Evolutionary conservation across 805 yeast genomes (phyloP).

Genomic region (Debaryomyces maramus): DNA sequence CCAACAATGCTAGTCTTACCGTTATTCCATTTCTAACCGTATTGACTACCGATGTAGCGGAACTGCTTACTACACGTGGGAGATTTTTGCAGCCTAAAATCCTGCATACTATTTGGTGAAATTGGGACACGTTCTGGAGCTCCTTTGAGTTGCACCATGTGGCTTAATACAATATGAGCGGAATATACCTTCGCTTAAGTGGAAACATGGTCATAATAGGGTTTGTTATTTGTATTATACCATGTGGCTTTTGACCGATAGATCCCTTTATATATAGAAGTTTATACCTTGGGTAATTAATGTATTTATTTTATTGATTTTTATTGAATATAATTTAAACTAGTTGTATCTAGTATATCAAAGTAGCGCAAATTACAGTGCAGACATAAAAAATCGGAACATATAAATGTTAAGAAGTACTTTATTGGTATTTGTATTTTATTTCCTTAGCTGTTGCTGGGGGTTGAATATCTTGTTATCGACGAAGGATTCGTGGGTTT

Average conservation of each 20-base stretch:
- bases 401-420: background rate
- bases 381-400: background rate
- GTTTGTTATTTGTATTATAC: background rate
- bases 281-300: no score
- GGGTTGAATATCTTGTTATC: constrained; percentile 18
- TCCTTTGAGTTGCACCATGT: constrained; percentile 1
- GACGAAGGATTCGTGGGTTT: constrained; percentile 39
- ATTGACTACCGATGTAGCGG: no score
- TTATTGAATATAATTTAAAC: background rate
- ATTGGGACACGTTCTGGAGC: no score
- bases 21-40: no score
- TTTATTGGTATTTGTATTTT: background rate
- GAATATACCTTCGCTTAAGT: background rate
- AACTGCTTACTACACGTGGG: no score
- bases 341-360: background rate
- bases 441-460: background rate
- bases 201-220: background rate
- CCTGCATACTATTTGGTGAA: no score
- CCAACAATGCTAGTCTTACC: no score
- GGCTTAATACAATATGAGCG: background rate
- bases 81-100: no score
- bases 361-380: background rate
- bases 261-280: no score
- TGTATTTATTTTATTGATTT: background rate
- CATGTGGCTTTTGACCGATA: no score